Evolutionary conservation across 2,329 filamentous ascomycete genomes (phyloP).

Genomic region (Colletotrichum sp.): DNA sequence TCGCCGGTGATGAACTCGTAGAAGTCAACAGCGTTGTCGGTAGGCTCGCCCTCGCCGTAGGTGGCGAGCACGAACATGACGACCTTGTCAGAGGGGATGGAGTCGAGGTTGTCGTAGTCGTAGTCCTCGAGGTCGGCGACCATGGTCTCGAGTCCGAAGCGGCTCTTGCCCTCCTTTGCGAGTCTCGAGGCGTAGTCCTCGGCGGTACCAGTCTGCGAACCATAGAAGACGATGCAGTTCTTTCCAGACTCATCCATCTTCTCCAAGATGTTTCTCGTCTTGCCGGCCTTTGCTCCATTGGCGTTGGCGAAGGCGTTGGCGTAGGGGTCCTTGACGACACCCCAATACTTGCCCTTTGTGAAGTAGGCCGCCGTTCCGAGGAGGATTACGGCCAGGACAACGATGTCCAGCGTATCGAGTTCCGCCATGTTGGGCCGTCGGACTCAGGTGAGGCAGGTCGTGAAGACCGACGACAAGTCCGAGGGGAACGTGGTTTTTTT

Average conservation of each 20-base stretch:
- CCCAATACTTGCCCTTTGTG: constrained; percentile 97
- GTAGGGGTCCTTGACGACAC: constrained; percentile 86
- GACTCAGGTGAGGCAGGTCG: background rate
- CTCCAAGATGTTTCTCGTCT: constrained; percentile 90
- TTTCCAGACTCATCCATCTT: constrained; percentile 96
- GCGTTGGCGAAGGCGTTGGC: constrained; percentile 74
- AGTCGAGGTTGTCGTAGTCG: constrained; percentile 92
- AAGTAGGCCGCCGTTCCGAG: constrained; percentile 93
- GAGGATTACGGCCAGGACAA: constrained; percentile 86
- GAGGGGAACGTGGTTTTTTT: background rate
- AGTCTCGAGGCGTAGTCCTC: constrained; percentile 97
- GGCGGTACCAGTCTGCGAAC: constrained; percentile 96
- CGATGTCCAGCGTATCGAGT: constrained; percentile 92
- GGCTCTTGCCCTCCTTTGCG: constrained; percentile 95
- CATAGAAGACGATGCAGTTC: constrained; percentile 98
- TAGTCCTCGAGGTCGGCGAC: constrained; percentile 98
- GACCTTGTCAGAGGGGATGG: constrained; percentile 86
- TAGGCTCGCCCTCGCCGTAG: constrained; percentile 97
- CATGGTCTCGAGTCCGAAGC: constrained; percentile 97
- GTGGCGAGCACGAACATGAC: constrained; percentile 96
- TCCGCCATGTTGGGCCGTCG: constrained; percentile 73
- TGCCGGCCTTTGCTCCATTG: constrained; percentile 75
- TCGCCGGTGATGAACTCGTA: constrained; percentile 93
- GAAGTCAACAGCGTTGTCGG: constrained; percentile 98
- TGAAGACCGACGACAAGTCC: background rate